These are phyloP conservation scores for Pichia cactophila DNA, from an alignment of 1,139 yeast species.

Conservation along the genomic window DNA sequence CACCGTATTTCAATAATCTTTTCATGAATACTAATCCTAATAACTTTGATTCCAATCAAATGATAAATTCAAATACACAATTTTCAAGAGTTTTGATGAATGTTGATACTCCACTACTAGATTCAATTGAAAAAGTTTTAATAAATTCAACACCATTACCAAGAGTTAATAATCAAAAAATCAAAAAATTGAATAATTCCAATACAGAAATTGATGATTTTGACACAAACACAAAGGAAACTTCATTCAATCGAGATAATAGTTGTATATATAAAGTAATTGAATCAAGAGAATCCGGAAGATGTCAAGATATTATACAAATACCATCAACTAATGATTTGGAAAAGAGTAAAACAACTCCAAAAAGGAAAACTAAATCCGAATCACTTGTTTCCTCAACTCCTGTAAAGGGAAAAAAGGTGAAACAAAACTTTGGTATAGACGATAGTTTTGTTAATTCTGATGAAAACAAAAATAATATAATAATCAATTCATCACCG, in stretches of 20 bases:
- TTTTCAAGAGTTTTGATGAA: constrained; percentile 13
- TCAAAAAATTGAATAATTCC: background rate
- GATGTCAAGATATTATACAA: constrained; percentile 2
- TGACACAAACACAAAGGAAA: background rate
- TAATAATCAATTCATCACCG: constrained; percentile 14
- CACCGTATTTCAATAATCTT: constrained; percentile 13
- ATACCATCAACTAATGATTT: background rate
- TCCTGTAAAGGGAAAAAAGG: background rate
- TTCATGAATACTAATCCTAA: constrained; percentile 8
- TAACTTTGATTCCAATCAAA: constrained; percentile 11
- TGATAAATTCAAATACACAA: background rate
- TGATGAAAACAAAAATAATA: background rate
- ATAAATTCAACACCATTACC: constrained; percentile 5
- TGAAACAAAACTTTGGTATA: background rate
- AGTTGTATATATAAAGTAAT: background rate
- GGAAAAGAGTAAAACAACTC: background rate
- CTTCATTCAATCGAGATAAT: constrained; percentile 4
- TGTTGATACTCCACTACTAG: constrained; percentile 5
- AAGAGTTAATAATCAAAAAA: background rate
- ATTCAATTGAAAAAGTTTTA: constrained; percentile 24
- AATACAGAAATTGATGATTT: background rate
- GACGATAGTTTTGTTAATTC: background rate
- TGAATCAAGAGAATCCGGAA: background rate
- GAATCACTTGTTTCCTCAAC: background rate
- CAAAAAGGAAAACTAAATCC: background rate